Evolutionary conservation across 2,329 filamentous ascomycete species (phyloP).

Genomic region (Fusarium metavorans): DNA sequence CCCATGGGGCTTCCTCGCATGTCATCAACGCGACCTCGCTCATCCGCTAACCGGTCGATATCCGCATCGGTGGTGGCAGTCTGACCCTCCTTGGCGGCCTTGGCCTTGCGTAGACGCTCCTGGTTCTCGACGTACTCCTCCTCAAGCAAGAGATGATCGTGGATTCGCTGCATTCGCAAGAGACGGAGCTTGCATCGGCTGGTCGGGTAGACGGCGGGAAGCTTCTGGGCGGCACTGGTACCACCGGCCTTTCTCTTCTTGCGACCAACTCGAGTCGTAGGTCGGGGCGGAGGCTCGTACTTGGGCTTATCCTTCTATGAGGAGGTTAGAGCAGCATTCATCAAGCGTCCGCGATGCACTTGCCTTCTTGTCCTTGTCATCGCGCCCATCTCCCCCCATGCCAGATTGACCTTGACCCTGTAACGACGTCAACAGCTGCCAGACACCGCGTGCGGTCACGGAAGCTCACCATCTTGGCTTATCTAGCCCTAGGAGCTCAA

Average conservation of each 20-base stretch:
- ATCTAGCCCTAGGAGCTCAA: conserved; percentile 47
- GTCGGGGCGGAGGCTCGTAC: conserved; percentile 98
- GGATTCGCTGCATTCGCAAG: conserved; percentile 97
- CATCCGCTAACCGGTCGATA: conserved; percentile 89
- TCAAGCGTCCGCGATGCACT: conserved; percentile 18
- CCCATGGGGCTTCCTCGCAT: conserved; percentile 99
- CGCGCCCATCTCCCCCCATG: conserved; percentile 84
- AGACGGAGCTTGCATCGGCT: conserved; percentile 98
- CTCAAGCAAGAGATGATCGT: conserved; percentile 95
- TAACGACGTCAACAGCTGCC: conserved; percentile 36
- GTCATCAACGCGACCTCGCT: conserved; percentile 94
- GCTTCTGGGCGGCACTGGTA: conserved; percentile 93
- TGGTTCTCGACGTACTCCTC: conserved; percentile 99
- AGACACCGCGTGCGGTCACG: not conserved
- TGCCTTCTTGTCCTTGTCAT: conserved; percentile 96
- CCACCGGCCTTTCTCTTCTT: conserved; percentile 98
- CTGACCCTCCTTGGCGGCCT: conserved; percentile 79
- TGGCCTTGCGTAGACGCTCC: conserved; percentile 93
- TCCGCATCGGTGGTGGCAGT: conserved; percentile 78
- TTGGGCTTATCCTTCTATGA: conserved; percentile 98
- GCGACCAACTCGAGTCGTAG: conserved; percentile 94
- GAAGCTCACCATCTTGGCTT: conserved; percentile 52
- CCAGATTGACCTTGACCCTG: conserved; percentile 90
- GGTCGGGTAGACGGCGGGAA: conserved; percentile 93
- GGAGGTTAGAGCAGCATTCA: conserved; percentile 32